Evolutionary conservation across 2,329 filamentous ascomycete genomes (phyloP).

Genomic region (Pseudocercospora macadamiae): DNA sequence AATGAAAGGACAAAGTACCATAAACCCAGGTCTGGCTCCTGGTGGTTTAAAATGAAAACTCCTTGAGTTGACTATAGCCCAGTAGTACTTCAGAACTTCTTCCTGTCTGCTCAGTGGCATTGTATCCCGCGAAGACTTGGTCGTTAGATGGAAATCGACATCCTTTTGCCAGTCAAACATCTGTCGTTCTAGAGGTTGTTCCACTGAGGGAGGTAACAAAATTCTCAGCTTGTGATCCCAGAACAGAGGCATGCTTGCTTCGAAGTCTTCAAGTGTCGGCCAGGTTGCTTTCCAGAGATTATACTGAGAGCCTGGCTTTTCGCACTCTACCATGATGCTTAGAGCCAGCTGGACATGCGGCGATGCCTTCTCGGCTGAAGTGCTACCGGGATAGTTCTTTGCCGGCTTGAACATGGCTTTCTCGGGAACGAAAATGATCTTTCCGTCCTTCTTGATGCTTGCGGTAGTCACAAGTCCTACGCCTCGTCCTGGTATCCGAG

Average conservation of each 20-base stretch:
- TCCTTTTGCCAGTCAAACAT: constrained; percentile 35
- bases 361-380: constrained; percentile 22
- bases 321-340: constrained; percentile 27
- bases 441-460: constrained; percentile 63
- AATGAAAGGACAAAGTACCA: constrained; percentile 71
- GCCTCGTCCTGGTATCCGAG: constrained; percentile 70
- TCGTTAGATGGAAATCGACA: constrained; percentile 6
- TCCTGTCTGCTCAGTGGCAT: neutral
- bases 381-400: constrained; percentile 6
- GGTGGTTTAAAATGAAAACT: constrained; percentile 61
- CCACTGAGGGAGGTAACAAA: constrained; percentile 43
- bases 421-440: constrained; percentile 67
- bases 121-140: neutral
- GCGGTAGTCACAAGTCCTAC: constrained; percentile 75
- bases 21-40: constrained; percentile 58
- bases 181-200: constrained; percentile 37
- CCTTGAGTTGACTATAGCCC: constrained; percentile 64
- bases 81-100: constrained; percentile 56
- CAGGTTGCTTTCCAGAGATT: constrained; percentile 47
- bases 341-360: constrained; percentile 71
- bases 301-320: constrained; percentile 10
- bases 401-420: constrained; percentile 65
- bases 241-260: constrained; percentile 59
- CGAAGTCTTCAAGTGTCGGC: constrained; percentile 65
- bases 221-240: constrained; percentile 52